Conservation (phyloP, 768 basidiomycete species). For the Panus rudis region DNA sequence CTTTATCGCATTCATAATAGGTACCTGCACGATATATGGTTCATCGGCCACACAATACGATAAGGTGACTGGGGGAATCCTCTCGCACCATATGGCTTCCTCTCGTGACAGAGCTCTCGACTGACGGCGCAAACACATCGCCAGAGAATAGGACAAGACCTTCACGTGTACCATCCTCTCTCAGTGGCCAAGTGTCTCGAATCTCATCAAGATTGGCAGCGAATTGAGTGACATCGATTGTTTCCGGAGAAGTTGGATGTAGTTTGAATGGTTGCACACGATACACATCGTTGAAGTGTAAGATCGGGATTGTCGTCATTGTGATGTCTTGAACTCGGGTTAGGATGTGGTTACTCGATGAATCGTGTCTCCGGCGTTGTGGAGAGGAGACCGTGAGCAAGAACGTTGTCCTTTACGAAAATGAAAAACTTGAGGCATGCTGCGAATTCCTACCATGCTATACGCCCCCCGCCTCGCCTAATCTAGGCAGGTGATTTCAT, state of each 20-base stretch:
- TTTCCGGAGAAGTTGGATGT: constrained; percentile 40
- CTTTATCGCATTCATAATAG: constrained; percentile 75
- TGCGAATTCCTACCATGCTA: no score
- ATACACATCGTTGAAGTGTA: constrained; percentile 83
- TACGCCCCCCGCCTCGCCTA: no score
- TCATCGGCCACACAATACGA: constrained; percentile 6
- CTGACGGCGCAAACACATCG: constrained; percentile 81
- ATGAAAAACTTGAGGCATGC: no score
- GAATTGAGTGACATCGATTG: constrained; percentile 87
- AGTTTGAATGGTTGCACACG: constrained; percentile 73
- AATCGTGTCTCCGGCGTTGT: no score
- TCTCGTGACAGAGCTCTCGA: constrained; percentile 82
- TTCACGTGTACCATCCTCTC: constrained; percentile 46
- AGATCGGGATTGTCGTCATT: constrained; percentile 37
- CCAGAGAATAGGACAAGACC: constrained; percentile 85
- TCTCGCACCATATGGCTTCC: constrained; percentile 80
- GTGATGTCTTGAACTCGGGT: background rate
- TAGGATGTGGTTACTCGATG: no score
- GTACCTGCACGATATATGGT: constrained; percentile 45
- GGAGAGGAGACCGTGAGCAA: background rate
- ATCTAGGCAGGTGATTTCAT: no score
- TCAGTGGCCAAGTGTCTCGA: constrained; percentile 47
- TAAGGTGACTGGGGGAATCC: background rate
- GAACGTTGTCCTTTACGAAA: background rate
- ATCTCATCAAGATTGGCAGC: constrained; percentile 61